These are phyloP conservation scores for Zymoseptoria tritici DNA, from an alignment of 2,329 filamentous ascomycete genomes.

Conservation along the genomic window DNA sequence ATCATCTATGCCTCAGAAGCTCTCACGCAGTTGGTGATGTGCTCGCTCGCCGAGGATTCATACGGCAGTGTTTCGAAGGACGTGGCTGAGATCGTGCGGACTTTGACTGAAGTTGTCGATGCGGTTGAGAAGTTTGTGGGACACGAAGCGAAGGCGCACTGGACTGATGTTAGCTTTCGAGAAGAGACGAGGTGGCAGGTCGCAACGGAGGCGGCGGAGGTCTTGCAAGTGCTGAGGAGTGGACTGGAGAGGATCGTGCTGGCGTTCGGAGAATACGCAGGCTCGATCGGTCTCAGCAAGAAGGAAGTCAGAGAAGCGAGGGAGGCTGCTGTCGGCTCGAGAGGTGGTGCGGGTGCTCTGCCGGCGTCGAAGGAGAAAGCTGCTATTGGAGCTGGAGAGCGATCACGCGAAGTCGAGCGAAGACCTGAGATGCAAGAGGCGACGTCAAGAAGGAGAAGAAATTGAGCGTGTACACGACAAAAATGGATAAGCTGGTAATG, in stretches of 20 bases:
- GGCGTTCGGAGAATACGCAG: constrained; percentile 67
- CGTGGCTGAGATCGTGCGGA: constrained; percentile 65
- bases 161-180: constrained; percentile 64
- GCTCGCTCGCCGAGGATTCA: constrained; percentile 70
- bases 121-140: constrained; percentile 61
- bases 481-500: not conserved
- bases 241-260: constrained; percentile 59
- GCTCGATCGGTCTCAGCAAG: constrained; percentile 60
- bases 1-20: constrained; percentile 65
- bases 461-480: not conserved
- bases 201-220: constrained; percentile 59
- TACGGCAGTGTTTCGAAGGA: constrained; percentile 82
- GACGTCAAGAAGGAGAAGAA: not conserved
- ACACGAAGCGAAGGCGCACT: constrained; percentile 55
- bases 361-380: not conserved
- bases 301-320: constrained; percentile 67
- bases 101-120: constrained; percentile 60
- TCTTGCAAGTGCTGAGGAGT: constrained; percentile 57
- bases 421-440: not conserved
- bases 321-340: constrained; percentile 40
- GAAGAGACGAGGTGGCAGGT: constrained; percentile 36
- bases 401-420: not conserved
- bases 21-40: constrained; percentile 56
- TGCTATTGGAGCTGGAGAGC: not conserved
- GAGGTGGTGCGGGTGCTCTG: not conserved